phyloP scores from a whole-genome alignment of 176 grass and related monocot species.

The Chrysopogon serrulatus region DNA sequence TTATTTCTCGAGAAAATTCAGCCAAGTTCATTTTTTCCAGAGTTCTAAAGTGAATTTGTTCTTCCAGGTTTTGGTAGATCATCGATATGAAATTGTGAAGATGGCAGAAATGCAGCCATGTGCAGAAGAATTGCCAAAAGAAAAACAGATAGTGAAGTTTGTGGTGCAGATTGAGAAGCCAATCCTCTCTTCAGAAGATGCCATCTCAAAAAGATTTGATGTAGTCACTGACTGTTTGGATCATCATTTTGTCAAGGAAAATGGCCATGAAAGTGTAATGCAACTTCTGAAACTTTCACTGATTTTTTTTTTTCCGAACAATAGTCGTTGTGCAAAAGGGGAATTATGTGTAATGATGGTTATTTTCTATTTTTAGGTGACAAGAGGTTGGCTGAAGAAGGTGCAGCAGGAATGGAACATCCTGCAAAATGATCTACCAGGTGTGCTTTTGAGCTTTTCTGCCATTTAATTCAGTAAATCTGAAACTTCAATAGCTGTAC shows the following conservation, averaged over 20 bases:
- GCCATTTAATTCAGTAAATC: not conserved
- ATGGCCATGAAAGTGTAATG: conserved; percentile 35
- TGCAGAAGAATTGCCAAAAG: conserved; percentile 29
- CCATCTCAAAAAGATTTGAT: conserved; percentile 61
- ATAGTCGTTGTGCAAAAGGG: not conserved
- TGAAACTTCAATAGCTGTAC: not conserved
- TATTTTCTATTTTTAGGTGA: conserved; percentile 47
- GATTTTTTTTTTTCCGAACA: not conserved
- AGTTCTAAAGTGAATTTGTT: conserved; percentile 16
- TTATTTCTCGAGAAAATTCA: conserved; percentile 9
- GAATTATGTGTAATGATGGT: not conserved
- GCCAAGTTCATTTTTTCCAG: not conserved
- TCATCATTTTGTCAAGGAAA: conserved; percentile 74
- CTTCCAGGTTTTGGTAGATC: conserved; percentile 47
- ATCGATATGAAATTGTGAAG: conserved; percentile 58
- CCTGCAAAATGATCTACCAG: conserved; percentile 80
- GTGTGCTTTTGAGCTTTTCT: conserved; percentile 19
- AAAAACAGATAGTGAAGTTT: conserved; percentile 38
- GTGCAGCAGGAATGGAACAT: conserved; percentile 87
- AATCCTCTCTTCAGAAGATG: conserved; percentile 34
- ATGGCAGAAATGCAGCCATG: conserved; percentile 39
- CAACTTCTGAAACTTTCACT: not conserved
- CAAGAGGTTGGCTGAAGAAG: conserved; percentile 86
- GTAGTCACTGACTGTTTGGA: conserved; percentile 71
- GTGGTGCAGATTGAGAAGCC: conserved; percentile 36